These are phyloP conservation scores for Aphanomyces stellatus DNA, from an alignment of 352 stramenopile genomes.

Conservation along the genomic window DNA sequence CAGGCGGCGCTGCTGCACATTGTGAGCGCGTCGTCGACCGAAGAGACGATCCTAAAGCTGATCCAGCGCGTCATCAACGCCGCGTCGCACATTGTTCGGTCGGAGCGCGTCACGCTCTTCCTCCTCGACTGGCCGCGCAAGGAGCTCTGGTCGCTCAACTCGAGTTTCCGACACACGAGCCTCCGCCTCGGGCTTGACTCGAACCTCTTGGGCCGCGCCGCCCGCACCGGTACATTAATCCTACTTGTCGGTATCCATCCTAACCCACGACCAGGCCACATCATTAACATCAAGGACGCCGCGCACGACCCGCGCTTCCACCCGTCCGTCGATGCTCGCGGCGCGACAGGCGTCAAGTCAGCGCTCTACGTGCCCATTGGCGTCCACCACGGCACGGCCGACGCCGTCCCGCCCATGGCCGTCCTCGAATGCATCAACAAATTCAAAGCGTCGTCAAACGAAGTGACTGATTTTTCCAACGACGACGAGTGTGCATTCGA, in stretches of 20 bases:
- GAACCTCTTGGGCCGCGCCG: conserved; percentile 55
- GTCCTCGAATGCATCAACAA: conserved; percentile 86
- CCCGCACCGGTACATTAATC: conserved; percentile 30
- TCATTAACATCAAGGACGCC: conserved; percentile 64
- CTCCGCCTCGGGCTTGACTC: conserved; percentile 47
- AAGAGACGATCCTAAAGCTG: conserved; percentile 77
- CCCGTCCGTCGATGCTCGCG: conserved; percentile 40
- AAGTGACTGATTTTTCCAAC: conserved; percentile 62
- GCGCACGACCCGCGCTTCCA: conserved; percentile 50
- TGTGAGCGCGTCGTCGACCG: conserved; percentile 72
- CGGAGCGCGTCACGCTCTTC: conserved; percentile 64
- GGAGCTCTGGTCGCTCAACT: conserved; percentile 73
- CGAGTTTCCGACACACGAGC: conserved; percentile 60
- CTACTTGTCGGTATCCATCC: not conserved
- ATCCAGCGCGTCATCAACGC: conserved; percentile 77
- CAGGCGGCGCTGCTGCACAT: conserved; percentile 80
- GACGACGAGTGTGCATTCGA: conserved; percentile 83
- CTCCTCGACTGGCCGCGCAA: conserved; percentile 80
- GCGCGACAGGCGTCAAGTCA: conserved; percentile 49
- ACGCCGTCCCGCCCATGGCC: conserved; percentile 44
- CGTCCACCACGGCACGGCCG: conserved; percentile 37
- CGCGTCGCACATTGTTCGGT: conserved; percentile 73
- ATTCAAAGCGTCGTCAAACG: conserved; percentile 31
- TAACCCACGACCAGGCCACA: conserved; percentile 18
- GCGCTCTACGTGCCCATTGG: conserved; percentile 82